These are phyloP conservation scores for Rostrohypoxylon terebratum DNA, from an alignment of 495 filamentous ascomycete species.

Conservation along the genomic window DNA sequence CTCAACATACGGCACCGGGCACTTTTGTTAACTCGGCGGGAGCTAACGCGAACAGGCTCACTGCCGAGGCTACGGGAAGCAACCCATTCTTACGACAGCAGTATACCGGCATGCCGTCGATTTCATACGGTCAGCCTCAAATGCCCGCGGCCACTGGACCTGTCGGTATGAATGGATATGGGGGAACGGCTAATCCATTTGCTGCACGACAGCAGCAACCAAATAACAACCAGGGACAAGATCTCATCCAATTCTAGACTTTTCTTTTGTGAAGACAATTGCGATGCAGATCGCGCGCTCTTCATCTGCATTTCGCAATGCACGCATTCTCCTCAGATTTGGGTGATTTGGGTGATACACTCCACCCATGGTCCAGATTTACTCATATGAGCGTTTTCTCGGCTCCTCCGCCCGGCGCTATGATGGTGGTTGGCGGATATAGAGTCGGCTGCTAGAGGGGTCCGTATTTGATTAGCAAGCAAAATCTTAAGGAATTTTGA, in stretches of 20 bases:
- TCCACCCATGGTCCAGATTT: constrained; percentile 30
- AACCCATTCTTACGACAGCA: constrained; percentile 90
- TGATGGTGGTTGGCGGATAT: constrained; percentile 20
- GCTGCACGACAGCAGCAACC: constrained; percentile 72
- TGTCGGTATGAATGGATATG: constrained; percentile 61
- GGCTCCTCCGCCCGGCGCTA: constrained; percentile 13
- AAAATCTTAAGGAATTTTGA: constrained; percentile 24
- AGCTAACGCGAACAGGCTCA: constrained; percentile 74
- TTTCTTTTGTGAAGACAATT: constrained; percentile 17
- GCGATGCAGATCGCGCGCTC: constrained; percentile 28
- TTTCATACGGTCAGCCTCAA: constrained; percentile 65
- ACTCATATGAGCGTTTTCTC: constrained; percentile 24
- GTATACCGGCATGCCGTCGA: constrained; percentile 81
- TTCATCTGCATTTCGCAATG: constrained; percentile 21
- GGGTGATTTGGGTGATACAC: constrained; percentile 38
- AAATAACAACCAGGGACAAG: constrained; percentile 74
- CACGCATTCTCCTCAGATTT: constrained; percentile 35
- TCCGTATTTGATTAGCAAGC: constrained; percentile 29
- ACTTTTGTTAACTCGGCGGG: constrained; percentile 97
- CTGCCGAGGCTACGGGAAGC: constrained; percentile 81
- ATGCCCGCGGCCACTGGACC: constrained; percentile 84
- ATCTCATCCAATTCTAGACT: constrained; percentile 89
- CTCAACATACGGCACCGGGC: constrained; percentile 96
- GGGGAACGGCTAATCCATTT: constrained; percentile 77
- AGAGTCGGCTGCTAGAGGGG: constrained; percentile 17